Conservation (phyloP, 805 yeast species). For the Metschnikowia santaceciliae region DNA sequence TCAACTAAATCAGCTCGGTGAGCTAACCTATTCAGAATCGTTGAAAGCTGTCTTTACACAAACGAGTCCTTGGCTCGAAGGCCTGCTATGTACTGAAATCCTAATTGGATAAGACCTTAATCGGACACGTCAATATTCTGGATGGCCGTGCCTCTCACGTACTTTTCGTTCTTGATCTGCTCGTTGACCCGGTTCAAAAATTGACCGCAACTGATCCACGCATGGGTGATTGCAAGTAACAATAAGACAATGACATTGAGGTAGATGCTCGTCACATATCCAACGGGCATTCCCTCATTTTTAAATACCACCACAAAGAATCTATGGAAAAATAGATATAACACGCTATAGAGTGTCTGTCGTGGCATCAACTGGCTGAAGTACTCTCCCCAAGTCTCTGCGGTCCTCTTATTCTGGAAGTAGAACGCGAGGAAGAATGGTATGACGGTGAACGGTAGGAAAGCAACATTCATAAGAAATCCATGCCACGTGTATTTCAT, state of each 20-base stretch:
- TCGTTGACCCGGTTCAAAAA: conserved; percentile 26
- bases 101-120: background rate
- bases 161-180: conserved; percentile 54
- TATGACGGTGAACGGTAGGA: conserved; percentile 9
- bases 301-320: background rate
- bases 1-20: too few relatives aligned
- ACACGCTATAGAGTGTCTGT: background rate
- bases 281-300: background rate
- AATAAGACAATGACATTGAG: conserved; percentile 1
- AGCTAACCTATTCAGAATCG: too few relatives aligned
- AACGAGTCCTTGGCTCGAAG: background rate
- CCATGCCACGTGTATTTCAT: conserved; percentile 10
- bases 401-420: background rate
- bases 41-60: too few relatives aligned
- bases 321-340: background rate
- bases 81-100: background rate
- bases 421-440: conserved; percentile 8
- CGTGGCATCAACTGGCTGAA: background rate
- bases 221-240: conserved; percentile 1
- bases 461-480: conserved; percentile 7
- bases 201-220: background rate
- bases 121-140: conserved; percentile 31
- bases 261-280: background rate
- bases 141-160: conserved; percentile 53
- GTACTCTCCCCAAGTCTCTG: background rate